These are phyloP conservation scores for Sphaceloma murrayae DNA, from an alignment of 2,329 filamentous ascomycete species.

Conservation along the genomic window DNA sequence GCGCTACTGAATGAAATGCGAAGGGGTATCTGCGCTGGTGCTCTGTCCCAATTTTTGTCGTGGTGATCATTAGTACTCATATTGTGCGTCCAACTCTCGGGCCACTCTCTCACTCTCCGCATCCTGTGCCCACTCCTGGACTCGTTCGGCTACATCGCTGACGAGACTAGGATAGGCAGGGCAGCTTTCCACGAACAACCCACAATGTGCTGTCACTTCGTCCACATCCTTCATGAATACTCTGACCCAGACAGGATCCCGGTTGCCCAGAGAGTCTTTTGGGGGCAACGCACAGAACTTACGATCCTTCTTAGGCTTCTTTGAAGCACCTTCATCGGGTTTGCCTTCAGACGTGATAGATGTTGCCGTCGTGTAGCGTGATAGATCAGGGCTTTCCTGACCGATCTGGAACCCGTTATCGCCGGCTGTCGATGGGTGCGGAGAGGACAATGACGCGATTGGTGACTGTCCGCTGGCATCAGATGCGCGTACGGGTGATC, in stretches of 20 bases:
- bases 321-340: conserved; percentile 20
- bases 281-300: conserved; percentile 73
- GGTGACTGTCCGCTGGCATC: too few species aligned
- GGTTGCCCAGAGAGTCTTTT: conserved; percentile 44
- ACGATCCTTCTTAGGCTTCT: conserved; percentile 44
- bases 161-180: conserved; percentile 38
- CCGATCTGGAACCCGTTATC: too few species aligned
- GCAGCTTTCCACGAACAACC: conserved; percentile 61
- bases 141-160: conserved; percentile 29
- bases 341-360: conserved; percentile 14
- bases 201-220: conserved; percentile 76
- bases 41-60: not conserved
- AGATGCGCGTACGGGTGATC: not conserved
- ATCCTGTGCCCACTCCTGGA: conserved; percentile 29
- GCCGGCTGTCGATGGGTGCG: too few species aligned
- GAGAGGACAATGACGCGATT: too few species aligned
- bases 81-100: conserved; percentile 10
- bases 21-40: conserved; percentile 8
- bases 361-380: conserved; percentile 3
- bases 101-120: conserved; percentile 20
- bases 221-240: conserved; percentile 77
- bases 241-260: conserved; percentile 65
- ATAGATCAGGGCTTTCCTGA: conserved; percentile 1
- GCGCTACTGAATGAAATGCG: too few species aligned
- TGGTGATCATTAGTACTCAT: conserved; percentile 6